Conservation (phyloP, 75 land plant genomes). For the Cupressus sempervirens region DNA sequence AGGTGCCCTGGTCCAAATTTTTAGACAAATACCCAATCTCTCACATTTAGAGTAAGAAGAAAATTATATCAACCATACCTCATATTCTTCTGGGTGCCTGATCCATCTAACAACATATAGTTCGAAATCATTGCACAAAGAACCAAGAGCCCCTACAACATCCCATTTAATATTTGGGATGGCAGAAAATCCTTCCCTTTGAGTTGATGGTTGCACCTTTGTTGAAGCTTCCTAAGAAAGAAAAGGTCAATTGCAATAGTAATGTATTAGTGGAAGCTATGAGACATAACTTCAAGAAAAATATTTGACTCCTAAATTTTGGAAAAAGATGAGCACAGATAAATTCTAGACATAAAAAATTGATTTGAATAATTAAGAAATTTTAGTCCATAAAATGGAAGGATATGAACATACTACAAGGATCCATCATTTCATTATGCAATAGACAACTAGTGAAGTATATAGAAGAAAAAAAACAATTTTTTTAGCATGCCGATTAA, state of each 20-base stretch:
- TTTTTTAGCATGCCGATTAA: too few relatives aligned
- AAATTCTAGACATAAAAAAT: not conserved
- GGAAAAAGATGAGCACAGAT: not conserved
- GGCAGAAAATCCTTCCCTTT: conserved; percentile 87
- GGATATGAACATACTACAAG: not conserved
- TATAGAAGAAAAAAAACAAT: not conserved
- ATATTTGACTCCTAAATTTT: not conserved
- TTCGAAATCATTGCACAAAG: conserved; percentile 64
- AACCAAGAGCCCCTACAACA: conserved; percentile 85
- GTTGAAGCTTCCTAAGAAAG: conserved; percentile 59
- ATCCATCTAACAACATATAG: conserved; percentile 66
- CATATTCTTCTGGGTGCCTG: conserved; percentile 78
- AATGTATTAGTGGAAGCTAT: not conserved
- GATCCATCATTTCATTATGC: not conserved
- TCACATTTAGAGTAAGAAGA: not conserved
- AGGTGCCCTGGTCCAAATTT: not conserved
- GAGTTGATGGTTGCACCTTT: conserved; percentile 69
- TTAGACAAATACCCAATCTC: not conserved
- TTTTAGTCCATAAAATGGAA: not conserved
- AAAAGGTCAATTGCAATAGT: not conserved
- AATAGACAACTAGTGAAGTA: not conserved
- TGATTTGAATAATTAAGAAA: not conserved
- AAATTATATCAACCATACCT: conserved; percentile 42
- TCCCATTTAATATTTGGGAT: conserved; percentile 93
- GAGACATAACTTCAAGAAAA: not conserved